Base-by-base conservation (phyloP, 2,329 filamentous ascomycete species). In the Fusarium sp. region DNA sequence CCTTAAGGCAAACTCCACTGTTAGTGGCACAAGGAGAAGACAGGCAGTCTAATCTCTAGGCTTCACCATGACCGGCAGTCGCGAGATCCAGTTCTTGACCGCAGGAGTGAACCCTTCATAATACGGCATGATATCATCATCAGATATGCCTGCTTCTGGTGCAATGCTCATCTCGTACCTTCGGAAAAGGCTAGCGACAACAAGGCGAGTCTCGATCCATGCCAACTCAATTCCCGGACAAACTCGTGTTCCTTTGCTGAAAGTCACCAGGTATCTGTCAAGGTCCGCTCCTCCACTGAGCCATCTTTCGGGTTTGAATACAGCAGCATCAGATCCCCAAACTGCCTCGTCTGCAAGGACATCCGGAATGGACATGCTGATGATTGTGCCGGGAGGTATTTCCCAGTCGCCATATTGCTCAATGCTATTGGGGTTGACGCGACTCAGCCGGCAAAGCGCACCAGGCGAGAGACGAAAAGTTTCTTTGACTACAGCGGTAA, bases 51-150 rank as follows among this genome's bases (percentile, higher is more conserved):
- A 63, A 32, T 47, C 18, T 48, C 60, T 38, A 15, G 35, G 32
- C 22, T 63, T 47, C 15, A 39, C 35, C 8, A 9, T 32, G n/a
- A 66, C 63, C 4, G 28, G 38, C 48, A 64, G 38, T 32, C 55
- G 45, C 12, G 61, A 64, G 24, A 66, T 66, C 63, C 63, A 63
- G 20, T 63, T 66, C 18, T 66, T 66, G 15, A 66, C 63, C 22
- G 36, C 57, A 10, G 63, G 63, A 8, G 63, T 48, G 20, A 66
- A 63, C 15, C 63, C 58, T 13, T 66, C 63, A 28, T 54, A 53
- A 36, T 63, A 63, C 6, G 63, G 63, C 41, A 66, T 35, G 20
- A 66, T 47, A 50, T 66, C 63, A 36, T 66, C 48, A 22, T 50
- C 41, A 24, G 63, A 42, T 36, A 64, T 48, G 9, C 35, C 42